Percentiles rank a stretch among this genome's conserved stretches.
These are phyloP conservation scores for Coniella lustricola DNA, from an alignment of 2,329 filamentous ascomycete species.

Conservation along the genomic window DNA sequence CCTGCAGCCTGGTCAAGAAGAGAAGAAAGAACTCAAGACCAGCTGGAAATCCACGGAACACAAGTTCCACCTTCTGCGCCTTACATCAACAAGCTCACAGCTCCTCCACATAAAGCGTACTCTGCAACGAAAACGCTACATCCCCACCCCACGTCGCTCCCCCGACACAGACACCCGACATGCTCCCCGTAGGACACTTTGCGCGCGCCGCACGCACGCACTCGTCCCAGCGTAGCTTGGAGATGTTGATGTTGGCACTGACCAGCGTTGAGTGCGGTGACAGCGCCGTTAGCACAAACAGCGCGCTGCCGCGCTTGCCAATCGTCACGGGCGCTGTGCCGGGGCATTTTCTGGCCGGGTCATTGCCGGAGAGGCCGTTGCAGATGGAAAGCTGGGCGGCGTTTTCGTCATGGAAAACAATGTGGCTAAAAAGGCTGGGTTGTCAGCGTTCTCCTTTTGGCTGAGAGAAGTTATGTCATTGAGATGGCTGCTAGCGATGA, in stretches of 20 bases:
- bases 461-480: not conserved
- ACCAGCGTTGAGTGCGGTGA: constrained; percentile 13
- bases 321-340: constrained; percentile 36
- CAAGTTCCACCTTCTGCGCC: not conserved
- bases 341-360: constrained; percentile 33
- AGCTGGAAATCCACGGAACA: not conserved
- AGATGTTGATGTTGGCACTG: constrained; percentile 45
- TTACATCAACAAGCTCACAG: not conserved
- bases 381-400: constrained; percentile 56
- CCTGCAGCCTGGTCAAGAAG: no score
- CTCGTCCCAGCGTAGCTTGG: constrained; percentile 45
- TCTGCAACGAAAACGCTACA: constrained; percentile 35
- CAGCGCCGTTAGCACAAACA: constrained; percentile 38
- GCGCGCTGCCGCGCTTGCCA: constrained; percentile 39
- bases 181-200: constrained; percentile 42
- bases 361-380: constrained; percentile 41
- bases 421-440: constrained; percentile 28
- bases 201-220: constrained; percentile 47
- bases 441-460: not conserved
- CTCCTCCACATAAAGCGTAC: constrained; percentile 16
- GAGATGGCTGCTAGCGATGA: not conserved
- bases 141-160: constrained; percentile 38
- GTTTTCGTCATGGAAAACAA: constrained; percentile 47
- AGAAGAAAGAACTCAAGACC: not conserved
- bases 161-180: constrained; percentile 39